phyloP scores from a whole-genome alignment of 1,284 basidiomycete genomes.

The Trametes versicolor region DNA sequence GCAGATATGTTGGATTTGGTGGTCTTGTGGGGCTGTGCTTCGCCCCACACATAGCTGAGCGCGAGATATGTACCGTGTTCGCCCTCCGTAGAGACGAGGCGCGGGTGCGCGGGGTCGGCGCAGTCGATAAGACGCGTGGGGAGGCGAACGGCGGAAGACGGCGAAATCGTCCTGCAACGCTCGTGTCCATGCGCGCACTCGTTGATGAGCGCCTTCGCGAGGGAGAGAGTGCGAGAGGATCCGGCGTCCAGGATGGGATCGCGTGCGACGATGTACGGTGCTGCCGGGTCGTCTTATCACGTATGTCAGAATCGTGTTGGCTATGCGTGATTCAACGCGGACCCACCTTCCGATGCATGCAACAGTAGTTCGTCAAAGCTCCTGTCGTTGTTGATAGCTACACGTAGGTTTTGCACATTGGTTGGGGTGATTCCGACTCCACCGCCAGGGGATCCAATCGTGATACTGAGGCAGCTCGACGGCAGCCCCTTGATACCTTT shows the following conservation, averaged over 20 bases:
- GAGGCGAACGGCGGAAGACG: not conserved
- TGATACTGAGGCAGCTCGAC: no score
- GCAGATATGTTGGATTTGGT: conserved; percentile 1
- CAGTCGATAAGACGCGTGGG: conserved; percentile 26
- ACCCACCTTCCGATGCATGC: no score
- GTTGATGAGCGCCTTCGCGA: not conserved
- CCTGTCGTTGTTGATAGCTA: no score
- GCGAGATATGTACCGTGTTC: conserved; percentile 11
- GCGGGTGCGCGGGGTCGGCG: conserved; percentile 8
- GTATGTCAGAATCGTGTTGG: not conserved
- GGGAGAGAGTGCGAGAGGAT: not conserved
- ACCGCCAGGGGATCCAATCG: no score
- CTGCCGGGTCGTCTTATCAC: conserved; percentile 16
- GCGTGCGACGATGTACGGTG: conserved; percentile 5
- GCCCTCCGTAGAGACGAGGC: not conserved
- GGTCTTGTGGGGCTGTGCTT: conserved; percentile 17
- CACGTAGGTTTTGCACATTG: no score
- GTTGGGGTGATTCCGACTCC: no score
- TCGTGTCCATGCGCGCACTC: conserved; percentile 4
- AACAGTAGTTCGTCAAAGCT: no score
- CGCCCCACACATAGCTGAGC: conserved; percentile 32
- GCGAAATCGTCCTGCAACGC: not conserved
- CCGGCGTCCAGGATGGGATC: not conserved
- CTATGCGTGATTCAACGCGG: no score
- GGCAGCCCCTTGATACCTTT: no score